Evolutionary conservation across 2,329 filamentous ascomycete species (phyloP).

Genomic region (Trichoderma oligosporum): DNA sequence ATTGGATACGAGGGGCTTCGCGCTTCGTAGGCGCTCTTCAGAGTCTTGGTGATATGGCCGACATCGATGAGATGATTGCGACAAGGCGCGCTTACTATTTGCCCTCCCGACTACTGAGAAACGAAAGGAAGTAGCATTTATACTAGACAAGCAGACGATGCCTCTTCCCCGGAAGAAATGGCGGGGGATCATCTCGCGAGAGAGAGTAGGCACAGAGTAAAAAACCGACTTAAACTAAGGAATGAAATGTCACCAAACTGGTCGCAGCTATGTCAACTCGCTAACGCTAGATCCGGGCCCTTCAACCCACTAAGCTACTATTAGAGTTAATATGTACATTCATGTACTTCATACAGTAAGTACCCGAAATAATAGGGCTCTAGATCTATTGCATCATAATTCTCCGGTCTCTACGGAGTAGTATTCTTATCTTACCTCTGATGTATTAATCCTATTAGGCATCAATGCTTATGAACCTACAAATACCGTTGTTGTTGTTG

Average conservation of each 20-base stretch:
- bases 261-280: not conserved
- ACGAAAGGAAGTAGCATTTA: not conserved
- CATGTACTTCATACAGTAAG: no score
- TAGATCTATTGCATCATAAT: not conserved
- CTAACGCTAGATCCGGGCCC: not conserved
- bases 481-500: no score
- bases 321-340: no score
- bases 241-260: not conserved
- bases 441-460: no score
- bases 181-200: slow-evolving; percentile 11
- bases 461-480: not conserved
- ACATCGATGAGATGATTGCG: slow-evolving; percentile 19
- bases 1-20: slow-evolving; percentile 33
- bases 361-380: not conserved
- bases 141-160: slow-evolving; percentile 5
- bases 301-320: no score
- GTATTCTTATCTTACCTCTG: not conserved
- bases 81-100: slow-evolving; percentile 24
- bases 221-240: not conserved
- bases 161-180: slow-evolving; percentile 2
- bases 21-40: slow-evolving; percentile 29
- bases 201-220: not conserved
- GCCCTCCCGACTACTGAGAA: not conserved
- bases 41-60: slow-evolving; percentile 24
- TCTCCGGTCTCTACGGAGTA: not conserved